Base-by-base conservation (phyloP, 768 basidiomycete species). In the Kwoniella pini region DNA sequence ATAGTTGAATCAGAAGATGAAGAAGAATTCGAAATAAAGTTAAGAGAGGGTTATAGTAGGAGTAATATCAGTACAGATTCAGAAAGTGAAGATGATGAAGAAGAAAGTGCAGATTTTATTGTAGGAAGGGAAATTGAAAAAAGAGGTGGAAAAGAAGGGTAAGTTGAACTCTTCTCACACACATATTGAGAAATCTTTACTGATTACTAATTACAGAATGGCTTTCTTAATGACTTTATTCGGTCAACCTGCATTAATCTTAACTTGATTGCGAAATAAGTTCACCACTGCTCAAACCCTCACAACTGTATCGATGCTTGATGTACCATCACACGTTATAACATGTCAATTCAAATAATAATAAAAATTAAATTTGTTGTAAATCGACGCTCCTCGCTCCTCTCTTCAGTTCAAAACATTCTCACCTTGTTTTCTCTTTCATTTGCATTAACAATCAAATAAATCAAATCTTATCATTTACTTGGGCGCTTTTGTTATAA, bases 211-310 rank as follows among this genome's bases (percentile, higher is more conserved):
- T 21, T 33, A 15, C 44, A 76, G 72, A n/a, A 61, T 50, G 26
- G 69, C 62, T 3, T 77, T 71, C 68, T 46, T 75, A 44, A 72
- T 77, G 67, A 74, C 72, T 15, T 39, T 77, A 15, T 65, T 70
- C 48, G 76, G 74, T 31, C 72, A 75, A 50, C 76, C 76, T 0
- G 76, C 76, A 4, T 60, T 77, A 21, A 70, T 77, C 63, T 52
- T 77, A 19, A 71, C 69, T 31, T 77, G 61, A 67, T 11, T n/a
- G n/a, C 19, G 9, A 21, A 36, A 36, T 36, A 36, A 36, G 15
- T 7, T 36, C 33, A 36, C 33, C 7, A 36, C 33, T 36, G 7
- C 7, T 15, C 33, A 36, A 36, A 36, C 33, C n/a, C n/a, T n/a
- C n/a, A n/a, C n/a, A n/a, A 36, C 33, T 36, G 33, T 36, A 36